phyloP scores from a whole-genome alignment of 2,329 filamentous ascomycete genomes.

The Ceratocystis harringtonii region DNA sequence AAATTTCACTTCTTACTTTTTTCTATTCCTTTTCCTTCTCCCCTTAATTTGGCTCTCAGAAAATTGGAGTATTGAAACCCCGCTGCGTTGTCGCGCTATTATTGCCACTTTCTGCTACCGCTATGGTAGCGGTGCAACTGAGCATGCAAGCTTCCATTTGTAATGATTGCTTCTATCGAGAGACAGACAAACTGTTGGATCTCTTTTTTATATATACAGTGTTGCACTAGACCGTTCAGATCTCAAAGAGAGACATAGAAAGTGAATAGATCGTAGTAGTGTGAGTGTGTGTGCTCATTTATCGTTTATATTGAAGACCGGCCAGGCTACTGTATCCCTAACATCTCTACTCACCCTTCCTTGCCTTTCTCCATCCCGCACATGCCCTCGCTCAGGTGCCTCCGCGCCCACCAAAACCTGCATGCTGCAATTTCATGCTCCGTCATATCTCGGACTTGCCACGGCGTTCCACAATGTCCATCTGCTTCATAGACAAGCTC shows the following conservation, averaged over 20 bases:
- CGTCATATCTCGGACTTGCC: slow-evolving; percentile 29
- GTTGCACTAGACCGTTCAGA: background rate
- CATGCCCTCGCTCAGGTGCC: slow-evolving; percentile 31
- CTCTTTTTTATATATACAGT: slow-evolving; percentile 1
- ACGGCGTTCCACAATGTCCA: slow-evolving; percentile 29
- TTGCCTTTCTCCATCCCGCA: background rate
- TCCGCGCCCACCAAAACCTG: slow-evolving; percentile 46
- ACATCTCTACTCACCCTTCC: background rate
- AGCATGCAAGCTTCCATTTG: background rate
- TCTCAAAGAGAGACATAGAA: background rate
- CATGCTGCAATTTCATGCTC: slow-evolving; percentile 34
- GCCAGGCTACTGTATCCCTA: background rate
- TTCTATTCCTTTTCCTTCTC: background rate
- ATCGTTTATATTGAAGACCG: background rate
- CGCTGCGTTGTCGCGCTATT: background rate
- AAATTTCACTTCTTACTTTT: background rate
- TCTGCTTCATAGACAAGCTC: slow-evolving; percentile 30
- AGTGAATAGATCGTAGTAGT: background rate
- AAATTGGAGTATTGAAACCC: background rate
- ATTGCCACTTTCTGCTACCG: background rate
- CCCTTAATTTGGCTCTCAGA: slow-evolving; percentile 1
- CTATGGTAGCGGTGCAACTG: background rate
- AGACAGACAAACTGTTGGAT: background rate
- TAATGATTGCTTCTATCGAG: background rate
- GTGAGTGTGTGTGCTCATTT: no score